Percentiles rank a stretch among this genome's conserved stretches.
phyloP scores from a whole-genome alignment of 768 basidiomycete genomes.

The Tricholoma terreum region DNA sequence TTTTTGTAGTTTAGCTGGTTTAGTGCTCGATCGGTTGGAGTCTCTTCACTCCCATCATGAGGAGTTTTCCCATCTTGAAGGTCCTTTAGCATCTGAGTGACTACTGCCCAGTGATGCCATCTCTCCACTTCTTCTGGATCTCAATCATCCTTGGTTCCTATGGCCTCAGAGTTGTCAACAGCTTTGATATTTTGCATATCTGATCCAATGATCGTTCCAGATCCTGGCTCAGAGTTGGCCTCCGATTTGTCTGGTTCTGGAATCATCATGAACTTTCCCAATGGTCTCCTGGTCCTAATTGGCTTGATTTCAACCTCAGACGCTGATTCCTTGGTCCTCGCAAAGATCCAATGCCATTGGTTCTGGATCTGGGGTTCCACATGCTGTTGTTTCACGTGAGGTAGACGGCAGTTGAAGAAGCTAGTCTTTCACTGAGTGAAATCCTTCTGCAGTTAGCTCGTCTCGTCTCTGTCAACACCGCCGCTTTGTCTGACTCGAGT shows the following conservation, averaged over 20 bases:
- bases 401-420: background rate
- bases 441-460: slow-evolving; percentile 2
- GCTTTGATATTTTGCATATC: background rate
- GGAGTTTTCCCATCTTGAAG: too few species aligned
- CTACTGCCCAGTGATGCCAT: too few species aligned
- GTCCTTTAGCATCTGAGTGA: too few species aligned
- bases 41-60: too few species aligned
- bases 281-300: too few species aligned
- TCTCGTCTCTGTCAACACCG: background rate
- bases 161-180: background rate
- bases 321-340: too few species aligned
- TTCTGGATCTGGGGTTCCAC: background rate
- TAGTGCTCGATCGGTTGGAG: too few species aligned
- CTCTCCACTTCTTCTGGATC: too few species aligned
- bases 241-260: background rate
- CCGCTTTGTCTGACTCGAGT: slow-evolving; percentile 6
- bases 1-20: too few species aligned
- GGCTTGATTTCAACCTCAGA: too few species aligned
- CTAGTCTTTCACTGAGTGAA: slow-evolving; percentile 1
- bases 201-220: background rate
- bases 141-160: background rate
- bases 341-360: too few species aligned
- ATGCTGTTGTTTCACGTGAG: background rate
- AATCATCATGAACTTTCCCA: too few species aligned
- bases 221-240: background rate